Evolutionary conservation across 306 rosid genomes (phyloP).

Genomic region (Medicago ruthenica): DNA sequence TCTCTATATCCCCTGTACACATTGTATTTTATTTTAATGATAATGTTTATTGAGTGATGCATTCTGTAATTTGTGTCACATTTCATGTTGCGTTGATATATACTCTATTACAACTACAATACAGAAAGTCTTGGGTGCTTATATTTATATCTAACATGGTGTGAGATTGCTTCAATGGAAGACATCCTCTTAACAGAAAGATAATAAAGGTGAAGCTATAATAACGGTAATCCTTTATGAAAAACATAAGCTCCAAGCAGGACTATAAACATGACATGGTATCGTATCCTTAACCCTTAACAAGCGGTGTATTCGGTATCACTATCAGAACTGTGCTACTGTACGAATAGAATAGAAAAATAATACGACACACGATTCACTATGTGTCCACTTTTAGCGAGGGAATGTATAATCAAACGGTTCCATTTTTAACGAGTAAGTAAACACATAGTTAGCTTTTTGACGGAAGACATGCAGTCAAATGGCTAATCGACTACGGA

Average conservation of each 20-base stretch:
- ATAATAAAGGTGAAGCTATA: background rate
- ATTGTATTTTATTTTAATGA: slow-evolving; percentile 31
- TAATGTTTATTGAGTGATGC: slow-evolving; percentile 35
- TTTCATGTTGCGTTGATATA: slow-evolving; percentile 18
- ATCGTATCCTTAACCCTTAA: too few relatives aligned
- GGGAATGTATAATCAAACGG: too few relatives aligned
- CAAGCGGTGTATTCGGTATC: too few relatives aligned
- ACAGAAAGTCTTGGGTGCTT: background rate
- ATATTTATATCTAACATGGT: background rate
- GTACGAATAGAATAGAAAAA: too few relatives aligned
- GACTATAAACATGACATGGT: background rate
- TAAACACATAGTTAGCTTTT: too few relatives aligned
- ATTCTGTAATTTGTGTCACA: slow-evolving; percentile 28
- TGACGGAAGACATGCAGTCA: too few relatives aligned
- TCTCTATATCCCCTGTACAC: slow-evolving; percentile 36
- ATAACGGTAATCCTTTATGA: background rate
- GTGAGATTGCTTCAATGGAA: background rate
- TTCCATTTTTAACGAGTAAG: too few relatives aligned
- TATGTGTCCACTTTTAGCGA: too few relatives aligned
- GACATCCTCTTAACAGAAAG: too few relatives aligned
- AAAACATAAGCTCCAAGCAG: background rate
- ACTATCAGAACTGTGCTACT: too few relatives aligned
- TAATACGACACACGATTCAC: too few relatives aligned
- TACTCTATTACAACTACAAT: background rate
- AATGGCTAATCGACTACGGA: too few relatives aligned